Evolutionary conservation across 208 protist genomes (phyloP).

Genomic region (Wallacemonas rigidus): DNA sequence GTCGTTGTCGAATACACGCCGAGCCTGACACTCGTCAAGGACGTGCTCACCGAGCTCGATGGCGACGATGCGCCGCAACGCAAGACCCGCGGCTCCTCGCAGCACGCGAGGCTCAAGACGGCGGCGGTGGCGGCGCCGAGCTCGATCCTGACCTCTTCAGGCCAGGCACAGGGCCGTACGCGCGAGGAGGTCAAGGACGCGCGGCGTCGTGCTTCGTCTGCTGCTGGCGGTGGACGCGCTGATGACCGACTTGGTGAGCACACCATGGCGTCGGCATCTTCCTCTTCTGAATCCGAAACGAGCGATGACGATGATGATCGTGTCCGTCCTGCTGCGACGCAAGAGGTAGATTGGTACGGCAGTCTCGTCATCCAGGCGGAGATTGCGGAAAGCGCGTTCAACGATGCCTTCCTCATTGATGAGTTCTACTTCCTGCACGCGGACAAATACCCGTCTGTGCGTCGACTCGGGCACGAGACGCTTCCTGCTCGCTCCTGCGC

Average conservation of each 20-base stretch:
- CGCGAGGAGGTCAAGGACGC: not conserved
- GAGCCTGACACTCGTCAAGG: slow-evolving; percentile 35
- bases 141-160: slow-evolving; percentile 14
- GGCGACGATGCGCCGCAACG: not conserved
- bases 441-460: slow-evolving; percentile 56
- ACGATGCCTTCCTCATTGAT: slow-evolving; percentile 89
- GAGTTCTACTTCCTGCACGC: slow-evolving; percentile 87
- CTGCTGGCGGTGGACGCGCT: not conserved
- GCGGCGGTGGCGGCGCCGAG: not conserved
- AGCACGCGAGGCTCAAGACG: not conserved
- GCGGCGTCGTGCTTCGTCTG: not conserved
- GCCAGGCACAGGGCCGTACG: not conserved
- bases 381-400: slow-evolving; percentile 71
- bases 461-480: slow-evolving; percentile 23
- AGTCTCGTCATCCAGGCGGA: slow-evolving; percentile 77
- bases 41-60: slow-evolving; percentile 8
- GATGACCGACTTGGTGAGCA: not conserved
- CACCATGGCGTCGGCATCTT: not conserved
- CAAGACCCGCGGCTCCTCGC: not conserved
- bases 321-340: slow-evolving; percentile 11
- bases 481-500: slow-evolving; percentile 4
- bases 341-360: slow-evolving; percentile 78
- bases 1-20: slow-evolving; percentile 83
- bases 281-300: slow-evolving; percentile 18
- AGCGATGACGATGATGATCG: slow-evolving; percentile 35